Percentiles rank a stretch among this genome's conserved stretches.
Conservation (phyloP, 73 alveolate species). For the Stentor roeselii region DNA sequence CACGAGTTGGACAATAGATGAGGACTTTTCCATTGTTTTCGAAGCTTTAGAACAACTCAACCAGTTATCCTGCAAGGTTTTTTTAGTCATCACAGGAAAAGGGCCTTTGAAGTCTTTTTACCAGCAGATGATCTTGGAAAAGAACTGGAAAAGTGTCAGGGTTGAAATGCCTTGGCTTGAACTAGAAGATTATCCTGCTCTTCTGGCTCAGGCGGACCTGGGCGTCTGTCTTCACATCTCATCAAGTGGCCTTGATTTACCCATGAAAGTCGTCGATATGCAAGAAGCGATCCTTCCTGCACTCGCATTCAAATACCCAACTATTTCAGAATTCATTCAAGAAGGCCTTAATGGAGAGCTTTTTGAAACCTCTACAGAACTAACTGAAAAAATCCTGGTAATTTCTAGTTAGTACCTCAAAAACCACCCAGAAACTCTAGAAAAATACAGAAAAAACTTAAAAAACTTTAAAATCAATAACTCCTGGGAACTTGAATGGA, state of each 20-base stretch:
- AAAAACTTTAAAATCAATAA: not conserved
- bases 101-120: conserved; percentile 78
- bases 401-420: not conserved
- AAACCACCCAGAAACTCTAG: not conserved
- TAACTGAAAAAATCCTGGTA: conserved; percentile 28
- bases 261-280: conserved; percentile 99
- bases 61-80: conserved; percentile 34
- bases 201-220: conserved; percentile 53
- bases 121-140: conserved; percentile 30
- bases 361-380: conserved; percentile 7
- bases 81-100: conserved; percentile 75
- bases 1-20: conserved; percentile 94
- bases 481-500: not conserved
- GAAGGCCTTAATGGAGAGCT: conserved; percentile 26
- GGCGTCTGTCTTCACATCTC: conserved; percentile 68
- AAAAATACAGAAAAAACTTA: not conserved
- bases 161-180: conserved; percentile 56
- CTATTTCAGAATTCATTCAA: conserved; percentile 31
- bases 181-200: conserved; percentile 55
- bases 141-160: conserved; percentile 35
- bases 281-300: conserved; percentile 85
- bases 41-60: conserved; percentile 64
- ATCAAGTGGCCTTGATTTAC: conserved; percentile 73
- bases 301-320: conserved; percentile 40
- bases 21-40: conserved; percentile 70